These are phyloP conservation scores for Halophytophthora batemanensis DNA, from an alignment of 352 stramenopile species.

Conservation along the genomic window DNA sequence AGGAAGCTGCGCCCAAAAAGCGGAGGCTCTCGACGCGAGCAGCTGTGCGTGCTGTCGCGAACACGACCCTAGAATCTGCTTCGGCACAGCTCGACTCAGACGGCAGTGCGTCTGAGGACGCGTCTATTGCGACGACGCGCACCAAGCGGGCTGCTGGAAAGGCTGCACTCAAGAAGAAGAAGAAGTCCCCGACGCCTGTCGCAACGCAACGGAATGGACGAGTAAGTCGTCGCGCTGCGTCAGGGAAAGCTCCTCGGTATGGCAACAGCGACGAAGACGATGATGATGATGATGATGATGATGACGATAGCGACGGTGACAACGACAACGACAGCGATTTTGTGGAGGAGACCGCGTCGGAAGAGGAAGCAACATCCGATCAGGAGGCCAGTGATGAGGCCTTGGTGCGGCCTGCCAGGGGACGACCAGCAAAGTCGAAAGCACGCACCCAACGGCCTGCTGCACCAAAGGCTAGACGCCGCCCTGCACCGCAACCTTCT, in stretches of 20 bases:
- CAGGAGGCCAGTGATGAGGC: slow-evolving; percentile 6
- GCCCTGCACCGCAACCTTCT: slow-evolving; percentile 1
- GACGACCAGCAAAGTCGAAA: slow-evolving; percentile 12
- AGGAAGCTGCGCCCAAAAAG: slow-evolving; percentile 14
- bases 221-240: slow-evolving; percentile 8
- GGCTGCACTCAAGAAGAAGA: slow-evolving; percentile 27
- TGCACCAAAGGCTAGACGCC: slow-evolving; percentile 12
- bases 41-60: neutral
- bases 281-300: slow-evolving; percentile 8
- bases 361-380: slow-evolving; percentile 28
- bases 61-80: too few relatives aligned
- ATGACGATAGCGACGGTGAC: slow-evolving; percentile 24
- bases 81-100: slow-evolving; percentile 8
- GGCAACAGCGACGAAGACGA: slow-evolving; percentile 8
- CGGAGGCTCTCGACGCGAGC: slow-evolving; percentile 8
- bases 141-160: slow-evolving; percentile 22
- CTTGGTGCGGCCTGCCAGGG: neutral
- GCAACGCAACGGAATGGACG: slow-evolving; percentile 7
- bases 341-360: slow-evolving; percentile 28
- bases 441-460: neutral
- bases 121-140: slow-evolving; percentile 4
- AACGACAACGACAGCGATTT: slow-evolving; percentile 53
- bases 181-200: neutral
- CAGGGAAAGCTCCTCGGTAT: neutral
- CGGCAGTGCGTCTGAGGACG: slow-evolving; percentile 19